Base-by-base conservation (phyloP, 148 eudicot genomes). In the Vaccinium vitisidaea region DNA sequence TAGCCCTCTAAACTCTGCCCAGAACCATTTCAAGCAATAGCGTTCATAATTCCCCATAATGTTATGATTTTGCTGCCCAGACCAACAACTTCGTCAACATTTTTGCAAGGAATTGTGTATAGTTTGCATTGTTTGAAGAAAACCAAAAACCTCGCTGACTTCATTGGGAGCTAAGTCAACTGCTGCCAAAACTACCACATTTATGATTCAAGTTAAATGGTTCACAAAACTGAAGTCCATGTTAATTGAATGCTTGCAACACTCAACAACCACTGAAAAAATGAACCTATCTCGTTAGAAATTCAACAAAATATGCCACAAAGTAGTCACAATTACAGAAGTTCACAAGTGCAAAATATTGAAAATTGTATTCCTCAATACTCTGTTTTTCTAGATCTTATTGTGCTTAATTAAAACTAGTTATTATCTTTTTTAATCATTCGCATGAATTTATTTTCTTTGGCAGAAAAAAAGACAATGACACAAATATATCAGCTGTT, bases 21-120 rank as follows among this genome's bases (percentile, higher is more conserved):
- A 54, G 12, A 78, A 27, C 61, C n/a, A 78, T 77, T 77, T 18
- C 56, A 76, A n/a, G 80, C 32, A 77, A 50, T 77, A 53, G 8
- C 8, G 5, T 18, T 43, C 19, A 18, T 15, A 25, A 46, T 3
- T n/a, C 0, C 18, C 56, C 21, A 9, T 8, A 53, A 77, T 77
- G 36, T 13, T 50, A 52, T 19, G 50, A 43, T 49, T 77, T 23
- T 77, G 53, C 10, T 3, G 15, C 43, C 27, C 15, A 21, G 12
- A 43, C n/a, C 16, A 49, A 49, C 50, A 21, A 10, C 14, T 49
- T 48, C 0, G 11, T 32, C 55, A 75, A 75, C 77, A 43, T 16
- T 75, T 75, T 74, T 14, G 12, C 8, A 75, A 46, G 25, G 53
- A 43, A 75, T 52, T 25, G 3, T 23, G 80, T 52, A 25, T 43